Percentiles rank a stretch among this genome's conserved stretches.
Evolutionary conservation across 2,329 filamentous ascomycete species (phyloP).

Genomic region (Xylariaceae sp.): DNA sequence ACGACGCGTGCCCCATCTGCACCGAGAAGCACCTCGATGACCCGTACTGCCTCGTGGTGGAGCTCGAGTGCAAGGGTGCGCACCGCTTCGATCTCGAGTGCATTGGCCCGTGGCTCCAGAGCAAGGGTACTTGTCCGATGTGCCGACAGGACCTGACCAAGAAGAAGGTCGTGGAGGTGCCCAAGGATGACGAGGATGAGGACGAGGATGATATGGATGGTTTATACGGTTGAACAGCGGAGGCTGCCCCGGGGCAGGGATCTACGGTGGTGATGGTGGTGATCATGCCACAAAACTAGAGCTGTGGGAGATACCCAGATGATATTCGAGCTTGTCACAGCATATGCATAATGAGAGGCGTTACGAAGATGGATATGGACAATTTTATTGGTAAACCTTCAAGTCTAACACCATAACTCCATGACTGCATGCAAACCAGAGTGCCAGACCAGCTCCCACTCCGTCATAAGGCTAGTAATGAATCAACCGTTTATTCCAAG

Average conservation of each 20-base stretch:
- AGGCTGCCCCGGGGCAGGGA: too few species aligned
- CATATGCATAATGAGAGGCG: too few species aligned
- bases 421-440: neutral
- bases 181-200: slow-evolving; percentile 43
- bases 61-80: slow-evolving; percentile 55
- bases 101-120: slow-evolving; percentile 60
- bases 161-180: slow-evolving; percentile 40
- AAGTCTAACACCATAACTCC: neutral
- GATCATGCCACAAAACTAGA: slow-evolving; percentile 3
- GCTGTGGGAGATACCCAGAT: slow-evolving; percentile 9
- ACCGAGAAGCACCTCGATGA: slow-evolving; percentile 59
- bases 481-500: too few species aligned
- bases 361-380: too few species aligned
- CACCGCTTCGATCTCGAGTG: slow-evolving; percentile 66
- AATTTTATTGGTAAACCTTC: neutral
- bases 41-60: slow-evolving; percentile 57
- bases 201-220: slow-evolving; percentile 47
- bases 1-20: slow-evolving; percentile 60
- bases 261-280: too few species aligned
- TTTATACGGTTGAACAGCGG: slow-evolving; percentile 38
- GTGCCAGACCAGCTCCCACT: neutral
- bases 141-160: slow-evolving; percentile 58
- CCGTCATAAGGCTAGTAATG: neutral
- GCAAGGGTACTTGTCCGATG: slow-evolving; percentile 61
- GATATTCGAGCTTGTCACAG: neutral